phyloP scores from a whole-genome alignment of 352 stramenopile species.

The Saprolegnia diclina region DNA sequence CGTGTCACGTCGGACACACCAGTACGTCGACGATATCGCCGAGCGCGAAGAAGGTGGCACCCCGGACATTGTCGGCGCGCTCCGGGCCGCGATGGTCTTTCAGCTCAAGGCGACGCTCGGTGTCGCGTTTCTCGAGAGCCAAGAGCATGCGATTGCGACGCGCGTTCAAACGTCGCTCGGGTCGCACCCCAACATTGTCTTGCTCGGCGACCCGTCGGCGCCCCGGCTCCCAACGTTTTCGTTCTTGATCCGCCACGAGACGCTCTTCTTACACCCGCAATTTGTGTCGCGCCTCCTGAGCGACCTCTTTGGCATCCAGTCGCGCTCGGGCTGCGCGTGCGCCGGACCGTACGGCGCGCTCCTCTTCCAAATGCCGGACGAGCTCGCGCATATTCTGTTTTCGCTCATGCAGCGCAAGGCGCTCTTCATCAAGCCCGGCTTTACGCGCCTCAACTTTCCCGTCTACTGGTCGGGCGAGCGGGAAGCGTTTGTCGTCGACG shows the following conservation, averaged over 20 bases:
- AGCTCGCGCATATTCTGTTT: constrained; percentile 40
- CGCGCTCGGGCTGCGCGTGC: constrained; percentile 89
- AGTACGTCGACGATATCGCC: constrained; percentile 80
- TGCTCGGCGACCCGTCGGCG: constrained; percentile 9
- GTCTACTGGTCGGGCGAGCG: constrained; percentile 55
- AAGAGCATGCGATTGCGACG: constrained; percentile 24
- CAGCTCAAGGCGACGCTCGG: constrained; percentile 54
- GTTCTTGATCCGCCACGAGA: constrained; percentile 75
- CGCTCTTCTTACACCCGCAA: constrained; percentile 68
- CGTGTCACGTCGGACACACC: constrained; percentile 74
- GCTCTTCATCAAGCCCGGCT: constrained; percentile 83
- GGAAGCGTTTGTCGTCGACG: constrained; percentile 84
- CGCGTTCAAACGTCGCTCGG: neutral
- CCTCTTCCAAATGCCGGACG: constrained; percentile 69
- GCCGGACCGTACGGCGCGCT: constrained; percentile 86
- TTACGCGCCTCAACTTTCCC: constrained; percentile 78
- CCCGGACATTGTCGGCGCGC: constrained; percentile 83
- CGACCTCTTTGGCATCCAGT: constrained; percentile 93
- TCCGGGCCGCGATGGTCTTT: constrained; percentile 80
- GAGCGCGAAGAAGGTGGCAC: constrained; percentile 91
- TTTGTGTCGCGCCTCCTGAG: constrained; percentile 91
- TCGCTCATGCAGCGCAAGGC: constrained; percentile 44
- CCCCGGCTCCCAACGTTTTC: constrained; percentile 49
- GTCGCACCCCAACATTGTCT: constrained; percentile 19
- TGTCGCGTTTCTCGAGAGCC: constrained; percentile 25